Evolutionary conservation across 306 rosid species (phyloP).

Genomic region (Vigna unguiculata): DNA sequence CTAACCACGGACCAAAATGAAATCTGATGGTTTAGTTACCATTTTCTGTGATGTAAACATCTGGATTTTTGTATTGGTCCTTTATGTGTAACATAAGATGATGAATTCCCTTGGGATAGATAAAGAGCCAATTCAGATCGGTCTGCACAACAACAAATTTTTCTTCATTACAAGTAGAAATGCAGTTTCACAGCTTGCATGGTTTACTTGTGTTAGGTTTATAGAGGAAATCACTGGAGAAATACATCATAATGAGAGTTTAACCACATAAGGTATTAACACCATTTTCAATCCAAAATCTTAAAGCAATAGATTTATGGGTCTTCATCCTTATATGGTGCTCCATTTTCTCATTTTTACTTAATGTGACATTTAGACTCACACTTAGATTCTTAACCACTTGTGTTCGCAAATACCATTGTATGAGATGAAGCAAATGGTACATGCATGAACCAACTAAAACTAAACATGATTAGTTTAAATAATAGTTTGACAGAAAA

Average conservation of each 20-base stretch:
- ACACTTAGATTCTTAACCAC: too few relatives aligned
- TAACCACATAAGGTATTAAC: too few relatives aligned
- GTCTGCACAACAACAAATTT: slow-evolving; percentile 52
- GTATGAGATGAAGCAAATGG: background rate
- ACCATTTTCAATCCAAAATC: too few relatives aligned
- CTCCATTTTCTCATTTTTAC: too few relatives aligned
- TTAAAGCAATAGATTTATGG: too few relatives aligned
- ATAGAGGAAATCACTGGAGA: too few relatives aligned
- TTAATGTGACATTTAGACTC: too few relatives aligned
- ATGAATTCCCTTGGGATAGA: slow-evolving; percentile 62
- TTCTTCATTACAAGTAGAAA: background rate
- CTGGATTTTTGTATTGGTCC: slow-evolving; percentile 53
- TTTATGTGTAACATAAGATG: slow-evolving; percentile 41
- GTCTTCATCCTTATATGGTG: too few relatives aligned
- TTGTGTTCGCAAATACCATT: too few relatives aligned
- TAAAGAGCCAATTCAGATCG: slow-evolving; percentile 57
- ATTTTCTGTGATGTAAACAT: slow-evolving; percentile 65
- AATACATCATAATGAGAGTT: too few relatives aligned
- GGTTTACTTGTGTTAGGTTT: background rate
- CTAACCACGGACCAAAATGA: too few relatives aligned
- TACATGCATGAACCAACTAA: background rate
- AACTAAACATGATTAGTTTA: background rate
- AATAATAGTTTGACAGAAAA: background rate
- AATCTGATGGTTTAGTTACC: slow-evolving; percentile 35
- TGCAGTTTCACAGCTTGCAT: background rate